Conservation (phyloP, 768 basidiomycete genomes). For the Boletus tylopilopsis region DNA sequence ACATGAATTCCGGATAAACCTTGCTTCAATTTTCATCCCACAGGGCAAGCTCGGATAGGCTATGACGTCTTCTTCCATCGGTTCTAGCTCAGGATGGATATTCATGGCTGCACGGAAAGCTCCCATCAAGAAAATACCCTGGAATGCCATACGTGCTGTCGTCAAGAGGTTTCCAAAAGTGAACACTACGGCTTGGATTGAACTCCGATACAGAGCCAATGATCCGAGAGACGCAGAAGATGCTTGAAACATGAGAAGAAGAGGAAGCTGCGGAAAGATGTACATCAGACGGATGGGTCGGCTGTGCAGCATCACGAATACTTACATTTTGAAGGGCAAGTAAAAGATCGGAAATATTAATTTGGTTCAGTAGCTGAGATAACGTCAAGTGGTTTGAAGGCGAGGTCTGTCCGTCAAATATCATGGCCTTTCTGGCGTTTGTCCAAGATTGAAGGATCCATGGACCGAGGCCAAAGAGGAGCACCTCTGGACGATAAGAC, state of each 20-base stretch:
- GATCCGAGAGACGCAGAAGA: conserved; percentile 76
- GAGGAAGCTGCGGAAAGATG: conserved; percentile 52
- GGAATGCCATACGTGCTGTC: conserved; percentile 72
- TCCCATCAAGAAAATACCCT: conserved; percentile 82
- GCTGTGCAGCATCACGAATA: conserved; percentile 7
- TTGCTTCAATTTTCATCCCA: conserved; percentile 70
- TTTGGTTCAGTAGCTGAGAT: conserved; percentile 47
- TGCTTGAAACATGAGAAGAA: conserved; percentile 68
- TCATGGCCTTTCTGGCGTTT: conserved; percentile 52
- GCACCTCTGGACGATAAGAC: conserved; percentile 71
- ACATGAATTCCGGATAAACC: conserved; percentile 36
- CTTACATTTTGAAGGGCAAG: conserved; percentile 69
- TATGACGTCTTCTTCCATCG: conserved; percentile 48
- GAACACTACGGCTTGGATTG: conserved; percentile 67
- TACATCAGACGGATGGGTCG: conserved; percentile 13
- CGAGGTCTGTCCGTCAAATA: conserved; percentile 50
- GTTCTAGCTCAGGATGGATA: conserved; percentile 65
- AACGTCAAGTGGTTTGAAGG: conserved; percentile 36
- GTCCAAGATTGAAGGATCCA: conserved; percentile 85
- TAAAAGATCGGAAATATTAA: conserved; percentile 62
- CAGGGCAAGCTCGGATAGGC: conserved; percentile 44
- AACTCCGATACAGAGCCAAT: conserved; percentile 75
- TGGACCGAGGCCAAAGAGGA: conserved; percentile 77
- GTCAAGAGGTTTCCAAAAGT: conserved; percentile 60
- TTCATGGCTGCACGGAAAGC: conserved; percentile 79